These are phyloP conservation scores for Gracilariopsis chorda DNA, from an alignment of 23 red algal species.

Conservation along the genomic window DNA sequence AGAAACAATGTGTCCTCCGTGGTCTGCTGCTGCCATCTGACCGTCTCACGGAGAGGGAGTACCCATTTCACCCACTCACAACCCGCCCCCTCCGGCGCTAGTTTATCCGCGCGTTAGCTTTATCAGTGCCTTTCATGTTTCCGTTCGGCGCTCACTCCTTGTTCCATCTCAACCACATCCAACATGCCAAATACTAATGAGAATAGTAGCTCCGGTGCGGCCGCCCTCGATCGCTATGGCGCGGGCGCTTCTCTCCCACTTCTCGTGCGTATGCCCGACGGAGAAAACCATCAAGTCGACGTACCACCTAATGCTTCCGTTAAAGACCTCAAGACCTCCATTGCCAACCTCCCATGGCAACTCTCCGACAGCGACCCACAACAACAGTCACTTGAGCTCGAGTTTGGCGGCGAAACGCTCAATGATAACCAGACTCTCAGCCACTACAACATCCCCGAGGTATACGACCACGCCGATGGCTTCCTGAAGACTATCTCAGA, in stretches of 20 bases:
- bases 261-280: conserved; percentile 51
- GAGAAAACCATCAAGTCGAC: conserved; percentile 47
- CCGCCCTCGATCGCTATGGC: conserved; percentile 10
- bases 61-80: too few species aligned
- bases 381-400: conserved; percentile 37
- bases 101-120: too few species aligned
- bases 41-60: too few species aligned
- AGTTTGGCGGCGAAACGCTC: conserved; percentile 37
- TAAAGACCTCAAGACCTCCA: conserved; percentile 43
- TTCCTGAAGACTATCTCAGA: conserved; percentile 48
- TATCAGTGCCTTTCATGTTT: too few species aligned
- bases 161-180: too few species aligned
- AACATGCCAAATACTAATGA: too few species aligned
- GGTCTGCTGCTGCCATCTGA: too few species aligned
- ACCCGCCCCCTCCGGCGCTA: too few species aligned
- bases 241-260: conserved; percentile 46
- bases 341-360: conserved; percentile 13
- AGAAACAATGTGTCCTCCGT: too few species aligned
- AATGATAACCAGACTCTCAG: conserved; percentile 26
- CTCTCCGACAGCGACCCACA: background rate
- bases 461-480: conserved; percentile 66
- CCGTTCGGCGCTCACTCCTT: too few species aligned
- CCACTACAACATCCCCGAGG: conserved; percentile 67
- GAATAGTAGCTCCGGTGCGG: too few species aligned
- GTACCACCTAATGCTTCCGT: conserved; percentile 51